A percentile compares a stretch with the other conserved stretches of the same genome.
phyloP scores from a whole-genome alignment of 371 early-diverging fungal genomes.

The Rhizopus stolonifer region DNA sequence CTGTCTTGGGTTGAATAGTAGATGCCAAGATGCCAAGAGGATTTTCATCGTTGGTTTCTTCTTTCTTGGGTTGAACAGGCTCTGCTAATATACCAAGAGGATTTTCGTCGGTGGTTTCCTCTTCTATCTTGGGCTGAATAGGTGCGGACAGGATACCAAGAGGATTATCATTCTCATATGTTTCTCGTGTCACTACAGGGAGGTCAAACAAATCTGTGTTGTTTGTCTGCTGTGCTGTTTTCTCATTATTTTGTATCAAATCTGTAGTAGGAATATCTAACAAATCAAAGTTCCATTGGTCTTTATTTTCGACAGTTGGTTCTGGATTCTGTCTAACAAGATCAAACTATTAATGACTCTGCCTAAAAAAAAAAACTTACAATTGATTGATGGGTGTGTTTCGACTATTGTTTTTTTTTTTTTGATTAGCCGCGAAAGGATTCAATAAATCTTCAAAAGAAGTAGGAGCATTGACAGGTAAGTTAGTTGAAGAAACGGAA shows the following conservation, averaged over 20 bases:
- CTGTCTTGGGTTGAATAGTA: too few relatives aligned
- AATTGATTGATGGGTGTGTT: conserved; percentile 44
- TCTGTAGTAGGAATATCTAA: conserved; percentile 24
- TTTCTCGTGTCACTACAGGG: conserved; percentile 17
- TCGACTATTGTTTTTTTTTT: conserved; percentile 15
- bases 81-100: conserved; percentile 30
- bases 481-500: conserved; percentile 1
- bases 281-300: conserved; percentile 60
- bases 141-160: conserved; percentile 43
- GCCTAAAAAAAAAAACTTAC: conserved; percentile 31
- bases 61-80: neutral
- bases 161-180: conserved; percentile 42
- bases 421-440: conserved; percentile 27
- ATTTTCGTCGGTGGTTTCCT: conserved; percentile 26
- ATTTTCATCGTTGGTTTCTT: neutral
- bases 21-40: too few relatives aligned
- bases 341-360: conserved; percentile 1
- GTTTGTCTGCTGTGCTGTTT: neutral
- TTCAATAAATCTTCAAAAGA: conserved; percentile 37
- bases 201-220: conserved; percentile 44
- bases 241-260: neutral
- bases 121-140: conserved; percentile 15
- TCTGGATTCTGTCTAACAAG: conserved; percentile 15
- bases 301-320: conserved; percentile 14
- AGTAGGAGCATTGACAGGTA: conserved; percentile 2